phyloP scores from a whole-genome alignment of 495 filamentous ascomycete species.

The Aspergillus avenaceus region DNA sequence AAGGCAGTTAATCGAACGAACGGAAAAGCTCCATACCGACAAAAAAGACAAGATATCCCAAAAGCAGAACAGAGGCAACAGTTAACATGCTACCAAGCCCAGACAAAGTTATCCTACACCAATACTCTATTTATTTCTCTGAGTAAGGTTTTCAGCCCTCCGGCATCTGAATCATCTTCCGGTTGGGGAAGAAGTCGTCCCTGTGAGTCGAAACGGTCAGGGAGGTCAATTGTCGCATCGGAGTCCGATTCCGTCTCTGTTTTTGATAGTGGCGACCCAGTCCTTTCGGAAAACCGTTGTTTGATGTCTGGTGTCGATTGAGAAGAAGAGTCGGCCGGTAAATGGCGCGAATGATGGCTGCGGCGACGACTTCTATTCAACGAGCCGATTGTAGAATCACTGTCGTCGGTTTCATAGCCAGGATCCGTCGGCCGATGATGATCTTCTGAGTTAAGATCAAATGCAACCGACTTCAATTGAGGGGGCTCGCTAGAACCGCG shows the following conservation, averaged over 20 bases:
- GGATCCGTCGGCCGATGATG: conserved; percentile 10
- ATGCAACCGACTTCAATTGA: conserved; percentile 35
- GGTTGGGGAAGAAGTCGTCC: conserved; percentile 45
- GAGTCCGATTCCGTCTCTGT: conserved; percentile 28
- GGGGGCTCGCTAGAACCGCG: conserved; percentile 26
- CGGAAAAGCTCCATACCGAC: neutral
- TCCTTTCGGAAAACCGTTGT: neutral
- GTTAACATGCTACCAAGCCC: too few relatives aligned
- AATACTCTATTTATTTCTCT: conserved; percentile 25
- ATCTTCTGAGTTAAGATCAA: conserved; percentile 25
- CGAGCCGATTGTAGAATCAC: conserved; percentile 32
- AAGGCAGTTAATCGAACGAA: neutral
- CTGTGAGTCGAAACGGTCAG: conserved; percentile 61
- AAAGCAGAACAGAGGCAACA: conserved; percentile 1
- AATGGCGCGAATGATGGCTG: conserved; percentile 23
- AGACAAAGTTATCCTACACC: conserved; percentile 12
- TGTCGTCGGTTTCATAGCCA: conserved; percentile 45
- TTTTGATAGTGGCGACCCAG: conserved; percentile 4
- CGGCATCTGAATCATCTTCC: conserved; percentile 31
- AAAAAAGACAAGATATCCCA: conserved; percentile 1
- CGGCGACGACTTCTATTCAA: conserved; percentile 15
- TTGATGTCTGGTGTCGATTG: neutral
- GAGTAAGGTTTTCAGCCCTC: conserved; percentile 35
- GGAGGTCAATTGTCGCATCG: conserved; percentile 52
- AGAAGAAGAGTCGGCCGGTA: conserved; percentile 21